A percentile compares a stretch with the other conserved stretches of the same genome.
phyloP scores from a whole-genome alignment of 108 stramenopile genomes.

The Epipyxis sp. region DNA sequence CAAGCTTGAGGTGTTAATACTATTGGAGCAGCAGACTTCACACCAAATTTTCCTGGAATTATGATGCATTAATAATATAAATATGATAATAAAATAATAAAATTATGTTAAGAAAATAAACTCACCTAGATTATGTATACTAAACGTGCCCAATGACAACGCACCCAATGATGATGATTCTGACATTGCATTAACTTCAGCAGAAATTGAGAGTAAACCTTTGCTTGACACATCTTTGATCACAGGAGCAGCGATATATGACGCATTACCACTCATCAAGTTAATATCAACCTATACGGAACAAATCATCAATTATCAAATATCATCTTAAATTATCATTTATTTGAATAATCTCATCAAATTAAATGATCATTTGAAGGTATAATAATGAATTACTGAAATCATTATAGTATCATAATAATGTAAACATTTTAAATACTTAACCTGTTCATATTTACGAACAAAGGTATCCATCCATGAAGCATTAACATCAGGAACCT shows the following conservation, averaged over 20 bases:
- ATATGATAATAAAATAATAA: too few species aligned
- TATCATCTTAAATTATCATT: too few species aligned
- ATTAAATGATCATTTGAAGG: too few species aligned
- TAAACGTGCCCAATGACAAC: conserved; percentile 63
- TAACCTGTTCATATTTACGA: conserved; percentile 72
- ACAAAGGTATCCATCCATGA: conserved; percentile 72
- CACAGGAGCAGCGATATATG: conserved; percentile 73
- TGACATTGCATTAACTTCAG: conserved; percentile 36
- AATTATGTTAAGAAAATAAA: neutral
- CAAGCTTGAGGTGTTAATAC: conserved; percentile 93
- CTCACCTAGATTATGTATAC: conserved; percentile 74
- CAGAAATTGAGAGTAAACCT: conserved; percentile 39
- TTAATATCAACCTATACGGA: conserved; percentile 24
- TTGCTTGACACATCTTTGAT: conserved; percentile 68
- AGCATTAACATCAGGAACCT: conserved; percentile 84
- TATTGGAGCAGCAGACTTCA: conserved; percentile 87
- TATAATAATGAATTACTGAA: too few species aligned
- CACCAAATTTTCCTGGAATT: conserved; percentile 92
- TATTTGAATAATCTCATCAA: too few species aligned
- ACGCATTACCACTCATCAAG: neutral
- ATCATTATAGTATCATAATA: too few species aligned
- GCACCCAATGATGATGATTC: neutral
- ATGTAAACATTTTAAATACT: too few species aligned
- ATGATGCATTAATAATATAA: too few species aligned
- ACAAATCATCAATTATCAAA: too few species aligned